A percentile compares a stretch with the other conserved stretches of the same genome.
Evolutionary conservation across 371 early-diverging fungal species (phyloP).

Genomic region (Actinomortierella ambigua): DNA sequence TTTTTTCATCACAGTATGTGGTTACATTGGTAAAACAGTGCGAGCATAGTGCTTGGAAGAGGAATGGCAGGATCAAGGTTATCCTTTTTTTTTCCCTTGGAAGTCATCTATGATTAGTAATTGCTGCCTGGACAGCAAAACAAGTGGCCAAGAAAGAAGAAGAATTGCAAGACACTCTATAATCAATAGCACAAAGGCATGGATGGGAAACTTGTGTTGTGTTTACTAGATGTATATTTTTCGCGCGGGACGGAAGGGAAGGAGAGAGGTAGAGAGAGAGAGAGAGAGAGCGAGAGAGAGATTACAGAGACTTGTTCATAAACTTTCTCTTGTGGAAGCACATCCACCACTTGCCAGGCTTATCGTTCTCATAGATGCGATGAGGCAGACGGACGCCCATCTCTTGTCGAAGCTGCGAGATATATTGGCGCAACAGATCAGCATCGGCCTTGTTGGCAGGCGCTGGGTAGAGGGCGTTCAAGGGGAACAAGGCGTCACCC

Average conservation of each 20-base stretch:
- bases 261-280: neutral
- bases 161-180: neutral
- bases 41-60: too few species aligned
- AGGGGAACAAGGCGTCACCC: slow-evolving; percentile 90
- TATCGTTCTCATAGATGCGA: slow-evolving; percentile 78
- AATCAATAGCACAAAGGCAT: too few species aligned
- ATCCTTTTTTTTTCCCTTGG: neutral
- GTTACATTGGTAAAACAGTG: too few species aligned
- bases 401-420: slow-evolving; percentile 92
- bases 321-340: slow-evolving; percentile 97
- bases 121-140: neutral
- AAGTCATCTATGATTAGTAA: neutral
- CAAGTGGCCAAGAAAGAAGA: too few species aligned
- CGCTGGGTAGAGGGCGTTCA: slow-evolving; percentile 85
- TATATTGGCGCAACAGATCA: slow-evolving; percentile 86
- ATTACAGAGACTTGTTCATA: slow-evolving; percentile 86
- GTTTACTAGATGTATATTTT: neutral
- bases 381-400: slow-evolving; percentile 76
- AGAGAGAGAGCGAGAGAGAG: too few species aligned
- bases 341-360: slow-evolving; percentile 98
- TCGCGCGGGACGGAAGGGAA: neutral
- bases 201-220: too few species aligned
- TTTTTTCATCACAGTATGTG: too few species aligned
- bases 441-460: slow-evolving; percentile 78
- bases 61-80: neutral